These are phyloP conservation scores for Elaeis oleifera DNA, from an alignment of 202 grass and related monocot genomes.

Conservation along the genomic window DNA sequence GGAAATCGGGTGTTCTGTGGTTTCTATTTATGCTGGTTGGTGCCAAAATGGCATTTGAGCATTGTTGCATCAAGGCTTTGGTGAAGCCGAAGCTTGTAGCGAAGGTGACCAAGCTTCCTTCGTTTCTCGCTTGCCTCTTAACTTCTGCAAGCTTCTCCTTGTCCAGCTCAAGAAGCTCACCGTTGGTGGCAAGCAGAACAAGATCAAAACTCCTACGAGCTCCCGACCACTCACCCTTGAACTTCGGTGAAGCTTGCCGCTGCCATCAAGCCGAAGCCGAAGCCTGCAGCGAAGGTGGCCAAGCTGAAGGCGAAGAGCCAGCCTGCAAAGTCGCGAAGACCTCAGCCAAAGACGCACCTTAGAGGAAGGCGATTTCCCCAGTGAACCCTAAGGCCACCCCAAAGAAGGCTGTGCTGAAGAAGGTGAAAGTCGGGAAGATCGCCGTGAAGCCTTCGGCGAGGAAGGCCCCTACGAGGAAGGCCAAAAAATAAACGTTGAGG, in stretches of 20 bases:
- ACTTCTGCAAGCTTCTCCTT: constrained; percentile 60
- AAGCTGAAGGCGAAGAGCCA: constrained; percentile 42
- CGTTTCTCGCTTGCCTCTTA: constrained; percentile 43
- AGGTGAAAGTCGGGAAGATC: not conserved
- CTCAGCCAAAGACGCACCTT: constrained; percentile 21
- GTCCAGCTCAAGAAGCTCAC: constrained; percentile 62
- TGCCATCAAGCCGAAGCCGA: constrained; percentile 8
- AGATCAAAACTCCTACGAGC: constrained; percentile 87
- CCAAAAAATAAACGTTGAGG: not conserved
- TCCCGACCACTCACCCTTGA: not conserved
- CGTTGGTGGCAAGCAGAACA: constrained; percentile 53
- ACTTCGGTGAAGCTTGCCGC: constrained; percentile 10
- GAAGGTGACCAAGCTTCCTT: constrained; percentile 96
- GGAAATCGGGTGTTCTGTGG: too few relatives aligned
- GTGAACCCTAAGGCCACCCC: not conserved
- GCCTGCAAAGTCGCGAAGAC: constrained; percentile 8
- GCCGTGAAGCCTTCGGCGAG: constrained; percentile 17
- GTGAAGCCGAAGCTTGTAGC: constrained; percentile 75
- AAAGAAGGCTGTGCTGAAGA: constrained; percentile 29
- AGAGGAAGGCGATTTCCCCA: too few relatives aligned
- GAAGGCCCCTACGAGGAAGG: too few relatives aligned
- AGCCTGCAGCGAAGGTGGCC: constrained; percentile 10
- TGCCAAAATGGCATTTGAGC: too few relatives aligned
- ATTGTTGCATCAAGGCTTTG: too few relatives aligned
- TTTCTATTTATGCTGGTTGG: too few relatives aligned